Percentiles rank a stretch among this genome's conserved stretches.
Evolutionary conservation across 2,329 filamentous ascomycete species (phyloP).

Genomic region (Nemania diffusa): DNA sequence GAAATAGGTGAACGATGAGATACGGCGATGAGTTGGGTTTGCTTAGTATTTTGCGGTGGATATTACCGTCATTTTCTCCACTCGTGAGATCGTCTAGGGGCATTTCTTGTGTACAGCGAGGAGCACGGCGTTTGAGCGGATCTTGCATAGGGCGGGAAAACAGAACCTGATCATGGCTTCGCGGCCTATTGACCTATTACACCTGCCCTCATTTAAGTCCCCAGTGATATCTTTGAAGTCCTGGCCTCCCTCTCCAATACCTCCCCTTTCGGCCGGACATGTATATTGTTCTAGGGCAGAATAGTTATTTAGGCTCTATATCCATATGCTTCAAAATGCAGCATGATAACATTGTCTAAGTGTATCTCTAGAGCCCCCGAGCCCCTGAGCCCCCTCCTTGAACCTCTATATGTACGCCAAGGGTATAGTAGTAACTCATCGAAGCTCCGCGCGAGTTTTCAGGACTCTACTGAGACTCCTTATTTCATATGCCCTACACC

Average conservation of each 20-base stretch:
- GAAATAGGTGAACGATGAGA: constrained; percentile 8
- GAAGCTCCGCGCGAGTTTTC: not conserved
- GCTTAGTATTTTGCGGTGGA: not conserved
- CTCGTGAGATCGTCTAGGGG: constrained; percentile 14
- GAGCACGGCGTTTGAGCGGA: constrained; percentile 31
- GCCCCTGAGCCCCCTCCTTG: not conserved
- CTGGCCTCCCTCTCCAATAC: not conserved
- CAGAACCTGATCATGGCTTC: constrained; percentile 14
- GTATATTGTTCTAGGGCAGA: not conserved
- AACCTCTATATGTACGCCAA: not conserved
- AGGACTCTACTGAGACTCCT: not conserved
- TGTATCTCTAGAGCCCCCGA: not conserved
- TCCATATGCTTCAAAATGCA: not conserved
- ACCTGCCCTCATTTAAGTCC: not conserved
- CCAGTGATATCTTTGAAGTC: not conserved
- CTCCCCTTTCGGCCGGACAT: not conserved
- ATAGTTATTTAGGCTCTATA: not conserved
- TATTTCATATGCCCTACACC: constrained; percentile 6
- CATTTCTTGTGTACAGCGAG: constrained; percentile 35
- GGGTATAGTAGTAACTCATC: not conserved
- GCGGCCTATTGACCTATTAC: constrained; percentile 6
- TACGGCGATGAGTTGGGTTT: constrained; percentile 26
- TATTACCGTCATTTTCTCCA: constrained; percentile 14
- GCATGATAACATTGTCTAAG: not conserved
- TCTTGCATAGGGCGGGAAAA: constrained; percentile 27